These are phyloP conservation scores for Anacardium occidentale DNA, from an alignment of 345 rosid species.

Conservation along the genomic window DNA sequence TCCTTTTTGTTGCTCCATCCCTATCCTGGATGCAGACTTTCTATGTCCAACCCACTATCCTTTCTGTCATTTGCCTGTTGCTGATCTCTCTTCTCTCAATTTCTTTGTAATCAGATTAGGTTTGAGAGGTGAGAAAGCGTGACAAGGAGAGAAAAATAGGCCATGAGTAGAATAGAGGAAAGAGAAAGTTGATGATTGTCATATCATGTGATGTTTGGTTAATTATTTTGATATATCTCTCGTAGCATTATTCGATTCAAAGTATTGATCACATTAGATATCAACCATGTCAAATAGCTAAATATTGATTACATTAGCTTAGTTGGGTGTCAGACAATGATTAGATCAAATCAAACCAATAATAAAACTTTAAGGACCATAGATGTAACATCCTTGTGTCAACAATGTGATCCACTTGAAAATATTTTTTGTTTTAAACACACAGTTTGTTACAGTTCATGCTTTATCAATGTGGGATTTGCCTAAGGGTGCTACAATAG, in stretches of 20 bases:
- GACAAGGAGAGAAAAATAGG: neutral
- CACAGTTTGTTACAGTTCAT: no score
- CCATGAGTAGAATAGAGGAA: neutral
- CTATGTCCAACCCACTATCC: neutral
- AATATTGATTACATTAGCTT: neutral
- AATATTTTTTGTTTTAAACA: no score
- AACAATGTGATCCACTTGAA: no score
- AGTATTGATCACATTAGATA: neutral
- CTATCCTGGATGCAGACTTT: neutral
- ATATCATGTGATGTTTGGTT: neutral
- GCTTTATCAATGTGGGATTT: no score
- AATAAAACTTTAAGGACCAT: neutral
- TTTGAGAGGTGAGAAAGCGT: neutral
- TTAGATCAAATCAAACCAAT: neutral
- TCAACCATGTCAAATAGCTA: neutral
- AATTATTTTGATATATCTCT: neutral
- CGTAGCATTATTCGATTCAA: neutral
- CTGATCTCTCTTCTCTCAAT: no score
- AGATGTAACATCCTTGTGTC: neutral
- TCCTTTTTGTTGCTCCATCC: neutral
- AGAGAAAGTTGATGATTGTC: neutral
- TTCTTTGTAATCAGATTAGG: neutral
- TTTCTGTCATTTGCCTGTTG: neutral
- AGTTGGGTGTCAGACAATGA: neutral
- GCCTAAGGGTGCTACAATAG: no score